phyloP scores from a whole-genome alignment of 2,329 filamentous ascomycete species.

The Alternaria longipes region DNA sequence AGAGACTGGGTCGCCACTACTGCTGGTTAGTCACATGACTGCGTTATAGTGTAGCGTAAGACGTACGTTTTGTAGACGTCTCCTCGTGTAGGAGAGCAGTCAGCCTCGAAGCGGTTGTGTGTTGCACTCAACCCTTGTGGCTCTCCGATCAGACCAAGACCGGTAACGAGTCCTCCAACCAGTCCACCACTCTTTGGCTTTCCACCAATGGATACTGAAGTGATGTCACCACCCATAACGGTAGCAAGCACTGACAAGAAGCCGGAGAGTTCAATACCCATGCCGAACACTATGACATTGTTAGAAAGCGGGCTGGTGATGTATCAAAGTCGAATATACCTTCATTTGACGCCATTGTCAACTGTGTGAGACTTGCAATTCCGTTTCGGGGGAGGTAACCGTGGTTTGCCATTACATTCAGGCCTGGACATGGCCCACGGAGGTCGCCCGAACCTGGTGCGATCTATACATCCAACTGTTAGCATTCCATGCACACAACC shows the following conservation, averaged over 20 bases:
- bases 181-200: conserved; percentile 25
- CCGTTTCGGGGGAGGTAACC: conserved; percentile 45
- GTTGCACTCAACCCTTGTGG: conserved; percentile 25
- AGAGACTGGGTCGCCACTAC: conserved; percentile 8
- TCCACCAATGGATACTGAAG: conserved; percentile 24
- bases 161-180: conserved; percentile 26
- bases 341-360: not conserved
- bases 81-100: conserved; percentile 28
- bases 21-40: not conserved
- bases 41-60: not conserved
- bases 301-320: not conserved
- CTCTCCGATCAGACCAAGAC: conserved; percentile 24
- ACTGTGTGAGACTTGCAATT: conserved; percentile 21
- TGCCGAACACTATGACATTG: conserved; percentile 8
- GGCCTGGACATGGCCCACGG: conserved; percentile 41
- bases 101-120: conserved; percentile 30
- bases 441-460: conserved; percentile 17
- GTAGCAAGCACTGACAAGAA: conserved; percentile 28
- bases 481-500: not conserved
- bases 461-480: not conserved
- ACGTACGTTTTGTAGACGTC: conserved; percentile 14
- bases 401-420: conserved; percentile 47
- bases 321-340: not conserved
- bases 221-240: conserved; percentile 23
- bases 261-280: conserved; percentile 25